Base-by-base conservation (phyloP, 148 eudicot genomes). In the Fallopia convolvulus region DNA sequence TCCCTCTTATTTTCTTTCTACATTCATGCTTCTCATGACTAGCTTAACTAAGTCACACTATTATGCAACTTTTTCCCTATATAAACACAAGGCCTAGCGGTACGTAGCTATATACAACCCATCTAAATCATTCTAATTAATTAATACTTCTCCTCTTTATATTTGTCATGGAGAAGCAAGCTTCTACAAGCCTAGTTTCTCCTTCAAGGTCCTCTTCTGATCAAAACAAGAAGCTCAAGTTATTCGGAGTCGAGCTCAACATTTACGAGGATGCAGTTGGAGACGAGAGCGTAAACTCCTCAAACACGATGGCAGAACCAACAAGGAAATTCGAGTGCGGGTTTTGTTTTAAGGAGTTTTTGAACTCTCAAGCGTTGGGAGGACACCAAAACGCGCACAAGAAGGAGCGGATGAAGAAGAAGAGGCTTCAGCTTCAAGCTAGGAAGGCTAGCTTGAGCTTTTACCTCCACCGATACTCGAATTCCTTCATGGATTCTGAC, bases 371-470 rank as follows among this genome's bases (percentile, higher is more conserved):
- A 76, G 98, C 98, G 2, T 82, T 94, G 77, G 98, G 98, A 3
- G 98, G 98, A 0, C 98, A 94, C 58, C 98, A 94, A 77, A 94
- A 94, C 76, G 98, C 97, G 1, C 98, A 94, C 66, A 94, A 94
- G 77, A 94, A 92, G 78, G 98, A 94, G 52, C 86, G 98, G 75
- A 70, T 90, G 89, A 92, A 87, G 86, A 94, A 89, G 52, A 94
- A 90, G 81, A 92, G 84, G 82, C 80, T 94, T 81, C 95, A 94
- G 63, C 80, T 92, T 72, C 97, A 92, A 81, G 97, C 94, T 76
- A 86, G 87, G 71, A 90, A 84, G 77, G 92, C 93, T n/a, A 89
- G 88, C 82, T 76, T 89, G 61, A 89, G 78, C 80, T 87, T 81
- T 74, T 93, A 88, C 76, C 88, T 87, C 70, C 91, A 72, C 5